Conservation (phyloP, 331 rosid species). For the Rhamnella rubrinervis region DNA sequence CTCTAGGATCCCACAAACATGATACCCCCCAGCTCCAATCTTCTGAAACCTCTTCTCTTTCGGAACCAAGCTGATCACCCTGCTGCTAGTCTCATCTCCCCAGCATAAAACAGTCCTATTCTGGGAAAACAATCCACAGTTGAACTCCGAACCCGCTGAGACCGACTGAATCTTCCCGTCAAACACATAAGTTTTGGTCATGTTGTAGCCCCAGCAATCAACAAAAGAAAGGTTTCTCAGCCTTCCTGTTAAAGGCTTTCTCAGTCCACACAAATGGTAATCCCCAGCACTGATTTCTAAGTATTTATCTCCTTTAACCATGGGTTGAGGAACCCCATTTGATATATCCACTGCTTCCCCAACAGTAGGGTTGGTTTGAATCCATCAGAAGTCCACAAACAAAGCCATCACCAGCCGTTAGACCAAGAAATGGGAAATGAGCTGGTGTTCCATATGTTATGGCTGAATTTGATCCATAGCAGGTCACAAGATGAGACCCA, state of each 20-base stretch:
- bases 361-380: conserved; percentile 83
- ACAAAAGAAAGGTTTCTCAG: conserved; percentile 60
- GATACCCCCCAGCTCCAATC: conserved; percentile 82
- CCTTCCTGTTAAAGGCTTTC: conserved; percentile 70
- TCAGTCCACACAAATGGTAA: conserved; percentile 81
- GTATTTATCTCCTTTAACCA: conserved; percentile 62
- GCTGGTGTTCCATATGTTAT: conserved; percentile 68
- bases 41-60: conserved; percentile 55
- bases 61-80: conserved; percentile 58
- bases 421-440: conserved; percentile 63
- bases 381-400: conserved; percentile 83
- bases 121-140: conserved; percentile 79
- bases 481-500: conserved; percentile 82
- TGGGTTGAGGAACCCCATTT: conserved; percentile 89
- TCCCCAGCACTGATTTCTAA: conserved; percentile 92
- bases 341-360: conserved; percentile 80
- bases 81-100: conserved; percentile 81
- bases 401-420: conserved; percentile 86
- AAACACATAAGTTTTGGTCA: conserved; percentile 70
- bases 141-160: conserved; percentile 85
- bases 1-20: conserved; percentile 85
- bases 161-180: conserved; percentile 75
- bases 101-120: conserved; percentile 83
- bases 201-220: conserved; percentile 97
- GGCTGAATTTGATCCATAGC: conserved; percentile 80